Base-by-base conservation (phyloP, 441 rosid species). In the Adansonia gregorii region DNA sequence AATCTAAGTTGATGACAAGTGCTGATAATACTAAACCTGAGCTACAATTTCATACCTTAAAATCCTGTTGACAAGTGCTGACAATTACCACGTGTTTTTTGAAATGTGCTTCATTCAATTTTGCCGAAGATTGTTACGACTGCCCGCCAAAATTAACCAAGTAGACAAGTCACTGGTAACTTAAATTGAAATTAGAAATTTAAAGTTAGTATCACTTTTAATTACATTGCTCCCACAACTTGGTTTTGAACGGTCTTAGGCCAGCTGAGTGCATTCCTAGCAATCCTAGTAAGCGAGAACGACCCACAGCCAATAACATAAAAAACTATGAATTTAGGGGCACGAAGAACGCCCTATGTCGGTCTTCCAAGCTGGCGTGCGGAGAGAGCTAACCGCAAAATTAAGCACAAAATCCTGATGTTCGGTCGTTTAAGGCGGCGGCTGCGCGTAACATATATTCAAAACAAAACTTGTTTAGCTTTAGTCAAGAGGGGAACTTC, bases 391-490 rank as follows among this genome's bases (percentile, higher is more conserved):
- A 71, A 54, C 31, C 8, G 22, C 0, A 35, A 17, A 15, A 11
- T 24, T 43, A 12, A 72, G 15, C 43, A 45, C 8, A 58, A 69
- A 69, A 22, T 14, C 2, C 0, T 5, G n/a, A 17, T 8, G 35
- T 17, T 54, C 59, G 70, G 85, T 85, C 85, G n/a, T 52, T 71
- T 6, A 76, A 70, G 78, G 27, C 65, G 85, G 84, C 76, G 85
- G 82, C 85, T 85, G 59, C 24, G 8, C 19, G 0, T 27, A 46
- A 67, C 59, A 63, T 9, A 63, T 10, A 11, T 63, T 70, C 76
- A 64, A 64, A 54, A 46, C 73, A 43, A 41, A 52, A 49, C 52
- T 5, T 19, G 48, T 67, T 67, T 67, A 20, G 12, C 20, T 35
- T 19, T 4, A 49, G 14, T 19, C 24, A 22, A 0, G 12, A 0